Percentiles rank a stretch among this genome's conserved stretches.
These are phyloP conservation scores for Fraxinus americana DNA, from an alignment of 257 asterid species.

Conservation along the genomic window DNA sequence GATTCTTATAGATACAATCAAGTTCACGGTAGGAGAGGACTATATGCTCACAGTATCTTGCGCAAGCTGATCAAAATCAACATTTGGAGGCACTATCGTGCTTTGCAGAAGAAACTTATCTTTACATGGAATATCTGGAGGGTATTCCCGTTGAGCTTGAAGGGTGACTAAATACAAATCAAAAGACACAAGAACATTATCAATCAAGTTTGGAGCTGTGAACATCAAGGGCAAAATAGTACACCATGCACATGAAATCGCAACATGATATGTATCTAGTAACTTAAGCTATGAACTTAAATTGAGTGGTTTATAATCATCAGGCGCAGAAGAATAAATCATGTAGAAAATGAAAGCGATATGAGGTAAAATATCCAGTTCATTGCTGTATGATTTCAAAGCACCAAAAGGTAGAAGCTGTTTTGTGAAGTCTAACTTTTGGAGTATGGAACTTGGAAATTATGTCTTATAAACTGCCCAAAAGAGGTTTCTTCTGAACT, in stretches of 20 bases:
- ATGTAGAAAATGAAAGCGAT: neutral
- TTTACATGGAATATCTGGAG: conserved; percentile 75
- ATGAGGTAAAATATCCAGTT: neutral
- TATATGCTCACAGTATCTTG: conserved; percentile 55
- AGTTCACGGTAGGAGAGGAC: conserved; percentile 3
- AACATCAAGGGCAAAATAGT: neutral
- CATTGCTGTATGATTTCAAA: neutral
- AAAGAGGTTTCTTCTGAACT: neutral
- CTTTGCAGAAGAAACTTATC: conserved; percentile 84
- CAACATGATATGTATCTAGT: neutral
- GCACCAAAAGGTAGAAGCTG: neutral
- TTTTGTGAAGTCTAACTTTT: neutral
- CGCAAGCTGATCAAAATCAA: conserved; percentile 63
- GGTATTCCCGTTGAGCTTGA: conserved; percentile 77
- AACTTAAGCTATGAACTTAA: neutral
- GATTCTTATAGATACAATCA: conserved; percentile 4
- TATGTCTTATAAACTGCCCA: neutral
- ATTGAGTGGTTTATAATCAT: neutral
- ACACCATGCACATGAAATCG: neutral
- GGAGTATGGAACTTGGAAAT: neutral
- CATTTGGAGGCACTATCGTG: conserved; percentile 50
- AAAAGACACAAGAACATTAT: neutral
- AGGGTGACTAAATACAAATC: conserved; percentile 58
- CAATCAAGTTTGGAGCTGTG: neutral
- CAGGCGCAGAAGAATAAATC: neutral